These are phyloP conservation scores for Bimuria novae-zelandiae DNA, from an alignment of 2,329 filamentous ascomycete genomes.

Conservation along the genomic window DNA sequence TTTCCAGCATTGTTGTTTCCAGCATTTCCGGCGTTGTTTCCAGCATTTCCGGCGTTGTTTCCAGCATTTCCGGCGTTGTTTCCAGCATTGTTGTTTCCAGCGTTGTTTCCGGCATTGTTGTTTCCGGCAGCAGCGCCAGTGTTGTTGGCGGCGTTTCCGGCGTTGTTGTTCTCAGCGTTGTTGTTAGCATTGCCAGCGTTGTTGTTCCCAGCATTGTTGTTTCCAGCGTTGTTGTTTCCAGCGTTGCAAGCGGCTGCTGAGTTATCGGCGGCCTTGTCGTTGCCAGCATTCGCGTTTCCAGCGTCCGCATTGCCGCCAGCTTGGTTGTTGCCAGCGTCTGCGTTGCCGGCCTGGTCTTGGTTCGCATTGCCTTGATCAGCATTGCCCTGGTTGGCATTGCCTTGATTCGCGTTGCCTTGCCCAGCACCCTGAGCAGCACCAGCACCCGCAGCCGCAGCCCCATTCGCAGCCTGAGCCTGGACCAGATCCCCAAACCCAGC, in stretches of 20 bases:
- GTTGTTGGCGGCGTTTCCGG: too few relatives aligned
- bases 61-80: slow-evolving; percentile 5
- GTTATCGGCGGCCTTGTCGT: slow-evolving; percentile 4
- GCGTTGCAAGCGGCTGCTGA: slow-evolving; percentile 11
- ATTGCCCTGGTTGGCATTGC: slow-evolving; percentile 11
- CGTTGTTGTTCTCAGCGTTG: slow-evolving; percentile 14
- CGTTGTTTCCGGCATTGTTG: slow-evolving; percentile 1
- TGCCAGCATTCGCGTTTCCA: slow-evolving; percentile 12
- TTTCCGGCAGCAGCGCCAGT: slow-evolving; percentile 12
- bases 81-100: slow-evolving; percentile 12
- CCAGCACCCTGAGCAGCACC: slow-evolving; percentile 22
- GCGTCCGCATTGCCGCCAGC: not conserved
- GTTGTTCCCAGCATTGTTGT: slow-evolving; percentile 9
- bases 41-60: slow-evolving; percentile 12
- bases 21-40: slow-evolving; percentile 10
- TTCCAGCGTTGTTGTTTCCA: not conserved
- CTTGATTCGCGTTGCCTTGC: slow-evolving; percentile 17
- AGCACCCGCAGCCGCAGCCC: slow-evolving; percentile 41
- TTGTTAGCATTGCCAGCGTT: slow-evolving; percentile 7
- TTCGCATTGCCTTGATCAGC: slow-evolving; percentile 10
- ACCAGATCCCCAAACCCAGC: slow-evolving; percentile 69
- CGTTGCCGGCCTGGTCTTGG: slow-evolving; percentile 11
- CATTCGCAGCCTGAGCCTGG: slow-evolving; percentile 43
- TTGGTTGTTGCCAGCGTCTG: slow-evolving; percentile 10
- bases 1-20: slow-evolving; percentile 19